Percentiles rank a stretch among this genome's conserved stretches.
Evolutionary conservation across 1,139 yeast species (phyloP).

Genomic region (Diutina sp.): DNA sequence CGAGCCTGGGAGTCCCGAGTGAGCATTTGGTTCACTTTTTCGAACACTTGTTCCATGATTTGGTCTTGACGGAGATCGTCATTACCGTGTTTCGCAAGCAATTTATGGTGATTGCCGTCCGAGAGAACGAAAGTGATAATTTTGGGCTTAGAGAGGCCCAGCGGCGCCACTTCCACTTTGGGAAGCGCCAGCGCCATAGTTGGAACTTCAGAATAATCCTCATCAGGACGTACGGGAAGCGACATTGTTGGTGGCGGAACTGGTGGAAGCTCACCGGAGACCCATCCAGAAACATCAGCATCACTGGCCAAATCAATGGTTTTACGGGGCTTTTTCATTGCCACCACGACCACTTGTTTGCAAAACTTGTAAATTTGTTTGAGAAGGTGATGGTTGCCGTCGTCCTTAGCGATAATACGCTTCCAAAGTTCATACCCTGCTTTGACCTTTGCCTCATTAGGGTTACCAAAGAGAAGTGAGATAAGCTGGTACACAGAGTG

Average conservation of each 20-base stretch:
- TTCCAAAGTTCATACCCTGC: constrained; percentile 41
- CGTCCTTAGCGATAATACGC: neutral
- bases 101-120: constrained; percentile 44
- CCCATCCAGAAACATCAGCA: constrained; percentile 45
- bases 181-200: constrained; percentile 31
- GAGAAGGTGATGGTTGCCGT: neutral
- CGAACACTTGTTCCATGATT: constrained; percentile 94
- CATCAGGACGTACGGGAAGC: constrained; percentile 26
- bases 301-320: constrained; percentile 22
- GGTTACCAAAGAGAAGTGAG: constrained; percentile 38
- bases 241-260: constrained; percentile 63
- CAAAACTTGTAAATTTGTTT: constrained; percentile 36
- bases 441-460: constrained; percentile 16
- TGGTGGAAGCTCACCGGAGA: constrained; percentile 23
- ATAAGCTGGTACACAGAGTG: constrained; percentile 63
- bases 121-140: constrained; percentile 43
- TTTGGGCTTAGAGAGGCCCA: constrained; percentile 84
- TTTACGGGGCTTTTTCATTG: constrained; percentile 30
- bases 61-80: constrained; percentile 95
- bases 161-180: constrained; percentile 46
- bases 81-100: constrained; percentile 70
- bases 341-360: constrained; percentile 35
- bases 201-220: constrained; percentile 38
- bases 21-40: constrained; percentile 68
- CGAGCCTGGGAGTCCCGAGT: constrained; percentile 42